A percentile compares a stretch with the other conserved stretches of the same genome.
These are phyloP conservation scores for Hyparrhenia diplandra DNA, from an alignment of 176 grass and related monocot genomes.

Conservation along the genomic window DNA sequence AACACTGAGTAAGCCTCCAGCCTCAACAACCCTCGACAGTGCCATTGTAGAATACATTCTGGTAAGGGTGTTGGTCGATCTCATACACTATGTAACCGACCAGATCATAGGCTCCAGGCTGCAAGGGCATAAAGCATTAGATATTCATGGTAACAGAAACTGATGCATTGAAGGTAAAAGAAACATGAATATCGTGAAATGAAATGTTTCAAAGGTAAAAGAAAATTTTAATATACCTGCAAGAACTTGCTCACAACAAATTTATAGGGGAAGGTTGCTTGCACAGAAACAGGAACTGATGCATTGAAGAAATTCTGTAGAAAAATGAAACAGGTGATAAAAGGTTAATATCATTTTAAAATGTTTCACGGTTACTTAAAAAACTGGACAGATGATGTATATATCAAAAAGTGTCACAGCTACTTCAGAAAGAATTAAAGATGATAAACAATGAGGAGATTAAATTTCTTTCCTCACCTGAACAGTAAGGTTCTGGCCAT, in stretches of 20 bases:
- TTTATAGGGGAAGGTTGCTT: conserved; percentile 89
- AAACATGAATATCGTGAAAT: background rate
- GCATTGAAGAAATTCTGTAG: conserved; percentile 78
- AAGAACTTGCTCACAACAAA: conserved; percentile 94
- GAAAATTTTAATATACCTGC: conserved; percentile 61
- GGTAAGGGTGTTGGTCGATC: conserved; percentile 80
- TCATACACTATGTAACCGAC: conserved; percentile 92
- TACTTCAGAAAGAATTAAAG: conserved; percentile 7
- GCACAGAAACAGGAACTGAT: conserved; percentile 77
- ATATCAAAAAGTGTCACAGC: background rate
- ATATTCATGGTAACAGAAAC: conserved; percentile 13
- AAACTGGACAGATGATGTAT: background rate
- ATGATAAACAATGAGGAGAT: background rate
- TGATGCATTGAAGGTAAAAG: background rate
- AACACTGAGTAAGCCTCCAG: conserved; percentile 76
- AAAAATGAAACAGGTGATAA: background rate
- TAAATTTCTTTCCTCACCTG: conserved; percentile 55
- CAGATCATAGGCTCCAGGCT: conserved; percentile 95
- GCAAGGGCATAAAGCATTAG: conserved; percentile 36
- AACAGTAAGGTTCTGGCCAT: conserved; percentile 91
- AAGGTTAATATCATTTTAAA: background rate
- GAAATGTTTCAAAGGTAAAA: conserved; percentile 8
- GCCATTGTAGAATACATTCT: conserved; percentile 93
- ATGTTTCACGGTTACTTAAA: background rate
- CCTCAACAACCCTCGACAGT: conserved; percentile 89